Conservation (phyloP, 139 green algal genomes). For the Trebouxia sp. region DNA sequence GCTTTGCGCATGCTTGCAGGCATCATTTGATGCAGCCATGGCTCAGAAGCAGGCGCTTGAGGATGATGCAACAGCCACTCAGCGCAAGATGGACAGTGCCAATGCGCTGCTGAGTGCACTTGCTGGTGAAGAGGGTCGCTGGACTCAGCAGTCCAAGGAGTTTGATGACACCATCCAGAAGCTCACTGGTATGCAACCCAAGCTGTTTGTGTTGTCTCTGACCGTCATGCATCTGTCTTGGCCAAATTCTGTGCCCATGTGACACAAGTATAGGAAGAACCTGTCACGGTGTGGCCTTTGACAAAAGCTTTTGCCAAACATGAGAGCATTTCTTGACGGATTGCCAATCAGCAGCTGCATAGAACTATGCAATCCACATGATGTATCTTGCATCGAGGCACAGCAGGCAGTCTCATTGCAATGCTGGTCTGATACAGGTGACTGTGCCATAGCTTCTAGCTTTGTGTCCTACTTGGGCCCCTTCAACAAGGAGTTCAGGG, state of each 20-base stretch:
- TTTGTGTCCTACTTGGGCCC: conserved; percentile 93
- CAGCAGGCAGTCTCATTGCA: too few relatives aligned
- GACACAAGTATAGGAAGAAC: neutral
- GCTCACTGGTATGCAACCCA: conserved; percentile 66
- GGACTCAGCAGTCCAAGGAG: conserved; percentile 85
- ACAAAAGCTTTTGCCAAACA: neutral
- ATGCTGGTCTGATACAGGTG: conserved; percentile 34
- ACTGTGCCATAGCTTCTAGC: conserved; percentile 74
- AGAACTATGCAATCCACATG: too few relatives aligned
- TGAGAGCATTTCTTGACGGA: too few relatives aligned
- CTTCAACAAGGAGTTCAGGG: conserved; percentile 95
- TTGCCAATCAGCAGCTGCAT: too few relatives aligned
- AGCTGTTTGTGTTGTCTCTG: too few relatives aligned
- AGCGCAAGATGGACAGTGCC: conserved; percentile 90
- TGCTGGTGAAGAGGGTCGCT: conserved; percentile 90
- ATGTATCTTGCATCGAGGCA: too few relatives aligned
- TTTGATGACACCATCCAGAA: conserved; percentile 83
- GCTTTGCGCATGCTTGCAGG: too few relatives aligned
- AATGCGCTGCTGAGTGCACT: conserved; percentile 88
- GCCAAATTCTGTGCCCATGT: too few relatives aligned
- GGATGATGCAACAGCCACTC: conserved; percentile 82
- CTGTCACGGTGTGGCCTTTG: too few relatives aligned
- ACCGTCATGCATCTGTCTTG: too few relatives aligned
- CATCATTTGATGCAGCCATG: conserved; percentile 91
- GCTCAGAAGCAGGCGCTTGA: conserved; percentile 88